Evolutionary conservation across 495 filamentous ascomycete genomes (phyloP), one percentile per base, ranked within the genome.

Genomic region (Hypoxylon lienhwacheense): DNA sequence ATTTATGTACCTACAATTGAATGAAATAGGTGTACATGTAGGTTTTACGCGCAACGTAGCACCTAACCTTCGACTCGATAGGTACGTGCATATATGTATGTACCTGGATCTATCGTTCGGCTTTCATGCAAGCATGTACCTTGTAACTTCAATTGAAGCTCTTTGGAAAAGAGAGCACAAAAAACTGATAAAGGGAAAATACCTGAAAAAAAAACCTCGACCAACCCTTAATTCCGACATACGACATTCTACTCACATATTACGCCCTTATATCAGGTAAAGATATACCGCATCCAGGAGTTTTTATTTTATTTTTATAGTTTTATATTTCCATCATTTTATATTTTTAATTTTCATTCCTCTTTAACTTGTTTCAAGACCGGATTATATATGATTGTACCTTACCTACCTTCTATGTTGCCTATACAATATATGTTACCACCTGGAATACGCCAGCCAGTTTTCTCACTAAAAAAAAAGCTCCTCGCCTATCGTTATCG

Each of bases 351-450:
- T 5, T 19, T 45, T 41, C 46, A 3, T 17, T 11, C 12, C 3
- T 12, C 12, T 33, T 33, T 16, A 15, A 14, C 33, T 14, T 3
- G 41, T 6, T 15, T n/a, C 24, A 5, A 8, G 24, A n/a, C n/a
- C n/a, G n/a, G n/a, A n/a, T n/a, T 26, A 26, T 26, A 5, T 26
- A 4, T 26, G 24, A n/a, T 26, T 26, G 24, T 26, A 26, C 24
- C 24, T 26, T 26, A 26, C 24, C 24, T n/a, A n/a, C n/a, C n/a
- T n/a, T n/a, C 24, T 26, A 26, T 26, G 24, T 8, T 26, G 24
- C 24, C n/a, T n/a, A n/a, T n/a, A n/a, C n/a, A n/a, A n/a, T n/a
- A n/a, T 24, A 55, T 52, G 55, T 28, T 29, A 7, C 39, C 16
- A 14, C 11, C 34, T 43, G 17, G 36, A 37, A 15, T 34, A 45